Evolutionary conservation across 192 early-diverging fungal genomes (phyloP), one percentile per base, ranked within the genome.

Genomic region (Backusella macrospora): DNA sequence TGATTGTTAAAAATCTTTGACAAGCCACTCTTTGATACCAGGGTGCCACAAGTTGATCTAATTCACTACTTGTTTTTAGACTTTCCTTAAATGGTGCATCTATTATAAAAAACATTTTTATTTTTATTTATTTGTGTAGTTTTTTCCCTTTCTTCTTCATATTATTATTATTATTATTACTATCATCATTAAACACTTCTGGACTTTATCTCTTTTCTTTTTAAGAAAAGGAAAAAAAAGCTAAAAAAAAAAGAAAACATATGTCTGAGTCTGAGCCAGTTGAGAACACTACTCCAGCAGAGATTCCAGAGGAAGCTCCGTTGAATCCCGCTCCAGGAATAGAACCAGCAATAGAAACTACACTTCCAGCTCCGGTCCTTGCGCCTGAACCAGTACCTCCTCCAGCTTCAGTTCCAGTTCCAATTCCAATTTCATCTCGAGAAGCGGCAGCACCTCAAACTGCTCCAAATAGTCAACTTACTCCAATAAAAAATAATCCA

Each of bases 31-130:
- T 9, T 13, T 59, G 52, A 59, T 59, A 59, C 26, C 52, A 59
- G 21, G 52, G 52, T 59, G 52, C 52, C 26, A 59, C 52, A 59
- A 59, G 26, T 9, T 59, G 21, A 59, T 59, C 52, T 10, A 59
- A 59, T 59, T 26, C 52, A 21, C 21, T 59, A 59, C 52, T 23
- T 59, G 52, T 59, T 59, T 59, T 59, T 59, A 12, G 52, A 26
- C 21, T 59, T 59, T 59, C 52, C 52, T 23, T 23, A 59, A 26
- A 59, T 59, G 52, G 52, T 10, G 26, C 52, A 59, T 59, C 52
- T 59, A 59, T 10, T 59, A 59, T 59, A 23, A 59, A 59, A 55
- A 12, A 8, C 26, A 21, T 26, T 55, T 55, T 12, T 23, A 7
- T 26, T 59, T 10, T 12, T 59, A 4, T 26, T 18, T 52, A n/a